phyloP scores from a whole-genome alignment of 192 early-diverging fungal species.

The Backusella macrospora region DNA sequence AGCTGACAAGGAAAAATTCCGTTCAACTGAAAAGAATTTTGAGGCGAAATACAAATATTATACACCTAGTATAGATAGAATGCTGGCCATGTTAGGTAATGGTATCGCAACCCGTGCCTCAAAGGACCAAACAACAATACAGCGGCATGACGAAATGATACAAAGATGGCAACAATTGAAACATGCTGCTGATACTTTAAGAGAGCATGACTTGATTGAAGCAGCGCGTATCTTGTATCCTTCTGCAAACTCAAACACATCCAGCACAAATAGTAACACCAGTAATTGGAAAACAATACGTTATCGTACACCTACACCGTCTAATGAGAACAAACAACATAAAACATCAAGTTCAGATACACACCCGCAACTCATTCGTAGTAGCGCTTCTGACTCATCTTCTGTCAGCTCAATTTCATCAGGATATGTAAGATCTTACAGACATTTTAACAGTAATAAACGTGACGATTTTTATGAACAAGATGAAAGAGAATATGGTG shows the following conservation, averaged over 20 bases:
- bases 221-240: constrained; percentile 20
- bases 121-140: constrained; percentile 41
- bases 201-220: constrained; percentile 29
- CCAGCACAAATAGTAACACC: constrained; percentile 4
- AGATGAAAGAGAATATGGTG: constrained; percentile 16
- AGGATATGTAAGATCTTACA: not conserved
- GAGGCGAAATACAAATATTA: constrained; percentile 64
- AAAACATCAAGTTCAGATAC: constrained; percentile 7
- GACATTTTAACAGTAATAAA: not conserved
- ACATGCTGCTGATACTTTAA: constrained; percentile 35
- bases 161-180: constrained; percentile 54
- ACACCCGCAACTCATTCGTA: constrained; percentile 7
- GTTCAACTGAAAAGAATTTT: constrained; percentile 51
- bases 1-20: constrained; percentile 52
- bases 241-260: not conserved
- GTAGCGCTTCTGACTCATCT: constrained; percentile 32
- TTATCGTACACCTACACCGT: constrained; percentile 22
- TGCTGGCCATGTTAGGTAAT: constrained; percentile 59
- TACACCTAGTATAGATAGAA: constrained; percentile 56
- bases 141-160: constrained; percentile 53
- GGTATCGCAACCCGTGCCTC: constrained; percentile 52
- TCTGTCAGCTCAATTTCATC: constrained; percentile 4
- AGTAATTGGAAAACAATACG: constrained; percentile 25
- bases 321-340: not conserved
- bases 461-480: constrained; percentile 18